Evolutionary conservation across 176 grass and related monocot species (phyloP).

Genomic region (Melocanna baccifera): DNA sequence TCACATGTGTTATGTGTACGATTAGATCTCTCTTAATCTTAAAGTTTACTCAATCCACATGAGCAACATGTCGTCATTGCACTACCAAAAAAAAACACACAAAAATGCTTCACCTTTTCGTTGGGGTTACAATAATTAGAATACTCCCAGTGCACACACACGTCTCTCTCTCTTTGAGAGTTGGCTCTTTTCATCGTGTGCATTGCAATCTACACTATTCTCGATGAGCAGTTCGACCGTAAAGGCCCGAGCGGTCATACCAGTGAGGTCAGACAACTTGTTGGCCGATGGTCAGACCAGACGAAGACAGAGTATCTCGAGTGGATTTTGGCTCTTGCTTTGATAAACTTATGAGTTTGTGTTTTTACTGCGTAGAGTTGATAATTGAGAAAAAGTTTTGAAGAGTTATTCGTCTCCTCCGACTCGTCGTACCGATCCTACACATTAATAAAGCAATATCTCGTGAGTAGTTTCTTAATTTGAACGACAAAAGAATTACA

Average conservation of each 20-base stretch:
- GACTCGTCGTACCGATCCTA: too few relatives aligned
- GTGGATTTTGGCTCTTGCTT: too few relatives aligned
- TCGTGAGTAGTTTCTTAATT: background rate
- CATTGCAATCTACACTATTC: background rate
- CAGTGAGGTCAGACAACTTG: too few relatives aligned
- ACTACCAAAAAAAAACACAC: background rate
- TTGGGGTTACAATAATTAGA: background rate
- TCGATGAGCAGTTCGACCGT: too few relatives aligned
- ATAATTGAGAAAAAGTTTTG: background rate
- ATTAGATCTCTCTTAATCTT: background rate
- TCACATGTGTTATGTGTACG: background rate
- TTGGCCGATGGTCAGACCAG: too few relatives aligned
- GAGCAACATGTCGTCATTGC: background rate
- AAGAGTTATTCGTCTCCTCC: too few relatives aligned
- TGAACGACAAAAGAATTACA: background rate
- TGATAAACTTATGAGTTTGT: too few relatives aligned
- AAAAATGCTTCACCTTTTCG: background rate
- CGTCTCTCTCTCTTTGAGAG: background rate
- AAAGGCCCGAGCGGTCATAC: too few relatives aligned
- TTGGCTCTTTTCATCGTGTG: background rate
- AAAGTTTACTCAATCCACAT: background rate
- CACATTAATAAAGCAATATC: too few relatives aligned
- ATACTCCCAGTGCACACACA: background rate
- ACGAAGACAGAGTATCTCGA: too few relatives aligned
- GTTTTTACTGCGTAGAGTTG: too few relatives aligned